Percentiles rank a stretch among this genome's conserved stretches.
These are phyloP conservation scores for Vigna hirtella DNA, from an alignment of 306 rosid species.

Conservation along the genomic window DNA sequence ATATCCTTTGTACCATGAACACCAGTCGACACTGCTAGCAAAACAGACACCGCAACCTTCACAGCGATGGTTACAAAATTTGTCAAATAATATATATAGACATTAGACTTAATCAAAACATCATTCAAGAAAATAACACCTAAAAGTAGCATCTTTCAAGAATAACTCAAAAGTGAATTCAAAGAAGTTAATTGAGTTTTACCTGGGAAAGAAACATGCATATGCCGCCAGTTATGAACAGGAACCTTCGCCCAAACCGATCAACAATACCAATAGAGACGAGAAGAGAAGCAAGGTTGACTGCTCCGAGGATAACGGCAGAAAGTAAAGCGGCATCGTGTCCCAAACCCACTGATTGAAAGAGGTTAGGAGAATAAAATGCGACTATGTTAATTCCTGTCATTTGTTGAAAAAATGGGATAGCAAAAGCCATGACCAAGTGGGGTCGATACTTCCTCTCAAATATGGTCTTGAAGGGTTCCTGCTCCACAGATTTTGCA, in stretches of 20 bases:
- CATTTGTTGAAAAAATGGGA: constrained; percentile 68
- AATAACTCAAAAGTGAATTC: background rate
- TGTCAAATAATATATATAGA: background rate
- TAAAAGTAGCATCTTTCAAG: background rate
- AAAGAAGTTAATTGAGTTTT: background rate
- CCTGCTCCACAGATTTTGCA: constrained; percentile 48
- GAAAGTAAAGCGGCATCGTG: constrained; percentile 64
- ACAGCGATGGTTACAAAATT: background rate
- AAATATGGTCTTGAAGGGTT: constrained; percentile 62
- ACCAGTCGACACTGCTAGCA: constrained; percentile 52
- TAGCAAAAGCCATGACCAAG: constrained; percentile 58
- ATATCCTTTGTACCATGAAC: constrained; percentile 47
- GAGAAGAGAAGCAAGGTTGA: constrained; percentile 56
- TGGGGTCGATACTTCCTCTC: constrained; percentile 71
- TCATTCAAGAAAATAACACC: too few species aligned
- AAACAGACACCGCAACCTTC: constrained; percentile 56
- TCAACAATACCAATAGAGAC: constrained; percentile 65
- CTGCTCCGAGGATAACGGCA: constrained; percentile 63
- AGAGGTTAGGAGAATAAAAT: constrained; percentile 73
- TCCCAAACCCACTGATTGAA: constrained; percentile 75
- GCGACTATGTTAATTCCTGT: constrained; percentile 73
- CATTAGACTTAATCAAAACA: background rate
- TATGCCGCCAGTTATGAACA: constrained; percentile 67
- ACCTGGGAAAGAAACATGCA: constrained; percentile 69
- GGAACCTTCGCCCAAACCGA: constrained; percentile 69